Conservation (phyloP, 2,329 filamentous ascomycete species). For the Arthrocladium fulminans region DNA sequence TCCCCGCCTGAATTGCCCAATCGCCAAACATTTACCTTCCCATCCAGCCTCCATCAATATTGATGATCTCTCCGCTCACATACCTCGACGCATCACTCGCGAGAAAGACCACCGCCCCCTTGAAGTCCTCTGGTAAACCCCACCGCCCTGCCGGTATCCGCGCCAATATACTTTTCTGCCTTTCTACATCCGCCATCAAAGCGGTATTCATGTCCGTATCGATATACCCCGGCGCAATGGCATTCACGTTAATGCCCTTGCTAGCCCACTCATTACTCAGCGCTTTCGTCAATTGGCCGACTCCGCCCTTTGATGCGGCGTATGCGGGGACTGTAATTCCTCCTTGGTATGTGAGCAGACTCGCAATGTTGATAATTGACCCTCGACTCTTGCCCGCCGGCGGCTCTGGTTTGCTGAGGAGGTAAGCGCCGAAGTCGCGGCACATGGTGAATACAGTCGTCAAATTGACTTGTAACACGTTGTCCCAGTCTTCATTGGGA, state of each 20-base stretch:
- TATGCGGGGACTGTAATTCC: constrained; percentile 84
- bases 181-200: constrained; percentile 60
- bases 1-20: background rate
- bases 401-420: constrained; percentile 50
- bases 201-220: constrained; percentile 91
- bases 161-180: constrained; percentile 64
- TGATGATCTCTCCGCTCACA: constrained; percentile 41
- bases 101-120: constrained; percentile 43
- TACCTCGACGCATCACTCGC: constrained; percentile 38
- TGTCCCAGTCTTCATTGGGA: constrained; percentile 66
- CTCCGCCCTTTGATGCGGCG: constrained; percentile 74
- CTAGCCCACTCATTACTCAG: constrained; percentile 77
- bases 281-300: constrained; percentile 76
- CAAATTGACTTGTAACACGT: constrained; percentile 80
- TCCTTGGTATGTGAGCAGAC: constrained; percentile 73
- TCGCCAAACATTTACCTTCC: constrained; percentile 3
- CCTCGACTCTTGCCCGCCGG: constrained; percentile 14
- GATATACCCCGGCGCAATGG: constrained; percentile 82
- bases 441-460: constrained; percentile 69
- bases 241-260: constrained; percentile 76
- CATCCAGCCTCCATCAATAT: constrained; percentile 25
- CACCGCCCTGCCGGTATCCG: constrained; percentile 77
- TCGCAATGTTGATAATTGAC: constrained; percentile 72
- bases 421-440: constrained; percentile 69
- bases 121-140: constrained; percentile 50